Percentiles rank a stretch among this genome's conserved stretches.
These are phyloP conservation scores for Sphaceloma murrayae DNA, from an alignment of 2,329 filamentous ascomycete genomes.

Conservation along the genomic window DNA sequence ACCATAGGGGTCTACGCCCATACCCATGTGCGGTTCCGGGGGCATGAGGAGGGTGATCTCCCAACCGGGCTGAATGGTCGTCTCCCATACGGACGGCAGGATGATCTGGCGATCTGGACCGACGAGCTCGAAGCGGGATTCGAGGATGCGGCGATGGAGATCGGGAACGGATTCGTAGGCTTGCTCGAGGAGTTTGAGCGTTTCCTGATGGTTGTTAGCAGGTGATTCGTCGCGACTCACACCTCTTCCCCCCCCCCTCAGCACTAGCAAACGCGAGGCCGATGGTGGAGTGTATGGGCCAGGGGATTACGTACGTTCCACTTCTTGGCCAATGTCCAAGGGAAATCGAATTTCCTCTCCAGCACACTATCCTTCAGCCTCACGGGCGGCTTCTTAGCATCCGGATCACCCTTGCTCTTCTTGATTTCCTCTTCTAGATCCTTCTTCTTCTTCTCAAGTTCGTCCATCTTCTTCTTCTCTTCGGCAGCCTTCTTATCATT, in stretches of 20 bases:
- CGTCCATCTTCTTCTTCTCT: constrained; percentile 42
- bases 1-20: too few species aligned
- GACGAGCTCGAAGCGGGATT: constrained; percentile 40
- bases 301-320: constrained; percentile 56
- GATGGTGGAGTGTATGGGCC: not conserved
- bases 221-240: too few species aligned
- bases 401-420: constrained; percentile 40
- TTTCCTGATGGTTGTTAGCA: too few species aligned
- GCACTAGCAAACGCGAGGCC: not conserved
- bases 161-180: constrained; percentile 40
- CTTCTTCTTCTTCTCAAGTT: constrained; percentile 42
- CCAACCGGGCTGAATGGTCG: constrained; percentile 40
- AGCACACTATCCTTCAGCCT: constrained; percentile 79
- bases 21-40: constrained; percentile 39
- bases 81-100: constrained; percentile 41
- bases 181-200: constrained; percentile 36
- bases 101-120: constrained; percentile 42
- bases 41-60: constrained; percentile 42
- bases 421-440: constrained; percentile 39
- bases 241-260: too few species aligned
- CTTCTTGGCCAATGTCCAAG: constrained; percentile 72
- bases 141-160: constrained; percentile 37
- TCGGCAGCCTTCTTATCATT: constrained; percentile 44
- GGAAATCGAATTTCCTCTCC: constrained; percentile 85
- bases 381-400: constrained; percentile 62